Conservation (phyloP, 495 filamentous ascomycete species). For the Neurospora sp. region DNA sequence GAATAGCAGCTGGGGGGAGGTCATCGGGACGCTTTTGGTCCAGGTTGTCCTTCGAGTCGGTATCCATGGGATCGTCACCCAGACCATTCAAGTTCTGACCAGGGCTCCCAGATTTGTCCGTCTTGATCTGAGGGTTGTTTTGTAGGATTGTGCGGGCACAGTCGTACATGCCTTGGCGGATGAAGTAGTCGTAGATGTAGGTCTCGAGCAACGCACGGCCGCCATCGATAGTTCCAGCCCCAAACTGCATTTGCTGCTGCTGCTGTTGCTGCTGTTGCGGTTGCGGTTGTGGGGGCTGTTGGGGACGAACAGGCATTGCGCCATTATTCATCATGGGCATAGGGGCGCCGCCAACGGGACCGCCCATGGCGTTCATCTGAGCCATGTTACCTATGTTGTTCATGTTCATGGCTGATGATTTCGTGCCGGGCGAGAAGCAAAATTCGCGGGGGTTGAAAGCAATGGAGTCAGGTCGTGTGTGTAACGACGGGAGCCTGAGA, state of each 20-base stretch:
- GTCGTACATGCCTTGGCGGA: conserved; percentile 70
- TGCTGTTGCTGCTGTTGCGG: neutral
- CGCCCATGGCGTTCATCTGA: conserved; percentile 53
- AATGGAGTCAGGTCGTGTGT: neutral
- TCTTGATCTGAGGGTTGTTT: conserved; percentile 47
- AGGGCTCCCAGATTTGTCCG: conserved; percentile 42
- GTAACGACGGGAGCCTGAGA: neutral
- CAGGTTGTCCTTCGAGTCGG: conserved; percentile 65
- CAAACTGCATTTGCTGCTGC: conserved; percentile 17
- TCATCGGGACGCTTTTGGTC: conserved; percentile 66
- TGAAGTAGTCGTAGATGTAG: conserved; percentile 95
- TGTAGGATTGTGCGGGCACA: conserved; percentile 64
- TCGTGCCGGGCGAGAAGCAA: conserved; percentile 13
- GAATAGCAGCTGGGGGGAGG: conserved; percentile 47
- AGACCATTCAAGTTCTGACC: conserved; percentile 60
- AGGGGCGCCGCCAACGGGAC: conserved; percentile 48
- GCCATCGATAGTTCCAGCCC: conserved; percentile 17
- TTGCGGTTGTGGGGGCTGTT: conserved; percentile 21
- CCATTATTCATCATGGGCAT: conserved; percentile 69
- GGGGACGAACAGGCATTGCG: conserved; percentile 23
- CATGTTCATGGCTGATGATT: conserved; percentile 52
- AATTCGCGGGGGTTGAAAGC: conserved; percentile 6
- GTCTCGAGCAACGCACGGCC: conserved; percentile 61
- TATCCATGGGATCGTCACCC: conserved; percentile 73
- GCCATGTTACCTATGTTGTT: conserved; percentile 41